phyloP scores from a whole-genome alignment of 2,329 filamentous ascomycete species.

The Pseudogymnoascus sp. region DNA sequence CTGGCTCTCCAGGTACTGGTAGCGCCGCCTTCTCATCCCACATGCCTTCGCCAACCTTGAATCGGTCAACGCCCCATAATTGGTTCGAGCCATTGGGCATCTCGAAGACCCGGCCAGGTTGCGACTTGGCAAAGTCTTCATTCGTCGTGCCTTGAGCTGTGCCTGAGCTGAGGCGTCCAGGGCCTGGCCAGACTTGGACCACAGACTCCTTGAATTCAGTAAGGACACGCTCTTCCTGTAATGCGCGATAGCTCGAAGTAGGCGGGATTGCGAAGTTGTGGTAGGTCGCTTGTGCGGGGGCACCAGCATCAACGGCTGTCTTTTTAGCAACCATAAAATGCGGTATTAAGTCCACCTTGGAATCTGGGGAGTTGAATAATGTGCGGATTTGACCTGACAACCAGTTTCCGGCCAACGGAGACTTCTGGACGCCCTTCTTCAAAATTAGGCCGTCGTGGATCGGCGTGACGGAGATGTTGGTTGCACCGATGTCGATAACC shows the following conservation, averaged over 20 bases:
- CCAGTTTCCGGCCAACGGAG: slow-evolving; percentile 81
- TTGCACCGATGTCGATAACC: slow-evolving; percentile 85
- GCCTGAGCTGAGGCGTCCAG: slow-evolving; percentile 53
- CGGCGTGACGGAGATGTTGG: slow-evolving; percentile 81
- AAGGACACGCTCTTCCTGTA: slow-evolving; percentile 87
- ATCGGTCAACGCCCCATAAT: slow-evolving; percentile 85
- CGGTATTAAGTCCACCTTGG: slow-evolving; percentile 69
- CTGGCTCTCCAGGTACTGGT: slow-evolving; percentile 36
- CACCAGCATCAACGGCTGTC: slow-evolving; percentile 77
- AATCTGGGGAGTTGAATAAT: slow-evolving; percentile 65
- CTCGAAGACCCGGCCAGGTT: slow-evolving; percentile 84
- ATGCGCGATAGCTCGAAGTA: slow-evolving; percentile 65
- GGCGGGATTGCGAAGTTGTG: slow-evolving; percentile 60
- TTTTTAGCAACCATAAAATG: slow-evolving; percentile 87
- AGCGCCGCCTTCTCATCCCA: slow-evolving; percentile 81
- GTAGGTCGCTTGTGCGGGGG: slow-evolving; percentile 69
- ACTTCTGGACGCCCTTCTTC: slow-evolving; percentile 81
- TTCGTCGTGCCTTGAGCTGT: slow-evolving; percentile 53
- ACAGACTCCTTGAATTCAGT: slow-evolving; percentile 98
- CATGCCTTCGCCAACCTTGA: slow-evolving; percentile 77
- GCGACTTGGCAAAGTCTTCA: slow-evolving; percentile 66
- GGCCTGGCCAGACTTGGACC: slow-evolving; percentile 86
- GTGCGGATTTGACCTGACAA: slow-evolving; percentile 81
- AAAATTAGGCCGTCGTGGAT: slow-evolving; percentile 93
- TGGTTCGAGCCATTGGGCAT: slow-evolving; percentile 97